Base-by-base conservation (phyloP, 805 yeast genomes). In the Metschnikowia lachancei region DNA sequence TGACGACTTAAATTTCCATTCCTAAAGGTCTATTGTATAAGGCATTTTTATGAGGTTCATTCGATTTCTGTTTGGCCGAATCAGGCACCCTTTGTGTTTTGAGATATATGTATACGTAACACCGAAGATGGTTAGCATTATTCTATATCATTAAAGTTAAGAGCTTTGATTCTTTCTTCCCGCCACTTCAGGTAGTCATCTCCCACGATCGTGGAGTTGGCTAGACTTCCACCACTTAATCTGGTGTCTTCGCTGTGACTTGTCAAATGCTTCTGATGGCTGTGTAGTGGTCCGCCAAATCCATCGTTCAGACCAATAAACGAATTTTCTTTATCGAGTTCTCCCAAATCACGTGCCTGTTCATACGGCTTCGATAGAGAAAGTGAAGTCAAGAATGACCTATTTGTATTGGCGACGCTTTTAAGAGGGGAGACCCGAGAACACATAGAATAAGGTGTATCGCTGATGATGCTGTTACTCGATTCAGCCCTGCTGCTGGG, bases 181-280 rank as follows among this genome's bases (percentile, higher is more conserved):
- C 74, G 58, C 77, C 77, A 72, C 8, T 50, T 55, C 46, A 63
- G 63, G 50, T 69, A 72, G 28, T 72, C 76, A 34, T 68, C 75
- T 4, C 72, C 72, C 28, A 68, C 57, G 16, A 69, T 57, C 2
- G 74, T 67, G 2, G 75, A 69, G 36, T 63, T 66, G 31, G 71
- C 72, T 29, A 64, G 52, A 30, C 66, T 59, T n/a, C 50, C 51
- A 14, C 54, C 46, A 44, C 65, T 63, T 11, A 55, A 31, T 30
- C 47, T 18, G n/a, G 40, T 10, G 19, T 18, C 29, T 13, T 35
- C 43, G 13, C 41, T 35, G 20, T 11, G 19, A 7, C 5, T 18
- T 19, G 12, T 4, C 24, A 3, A 8, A 22, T 13, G 36, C 28
- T 34, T 26, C 12, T n/a, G 39, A n/a, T 16, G 16, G 8, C n/a